Evolutionary conservation across 345 rosid species (phyloP).

Genomic region (Murraya paniculata): DNA sequence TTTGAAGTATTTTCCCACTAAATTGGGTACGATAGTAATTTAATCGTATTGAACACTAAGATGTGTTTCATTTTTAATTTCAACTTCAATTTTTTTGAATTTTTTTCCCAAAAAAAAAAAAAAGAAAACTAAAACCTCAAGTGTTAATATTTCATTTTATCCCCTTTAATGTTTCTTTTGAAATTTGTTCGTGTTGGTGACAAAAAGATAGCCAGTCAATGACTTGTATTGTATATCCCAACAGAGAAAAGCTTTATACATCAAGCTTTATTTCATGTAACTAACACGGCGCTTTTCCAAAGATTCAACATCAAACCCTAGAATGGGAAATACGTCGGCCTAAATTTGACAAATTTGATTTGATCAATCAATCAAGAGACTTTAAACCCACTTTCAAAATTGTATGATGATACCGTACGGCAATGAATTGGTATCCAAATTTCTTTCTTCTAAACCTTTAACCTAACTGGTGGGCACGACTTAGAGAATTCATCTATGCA

Average conservation of each 20-base stretch:
- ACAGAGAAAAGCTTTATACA: neutral
- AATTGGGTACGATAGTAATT: too few relatives aligned
- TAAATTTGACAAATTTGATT: constrained; percentile 11
- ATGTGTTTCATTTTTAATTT: too few relatives aligned
- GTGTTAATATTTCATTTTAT: neutral
- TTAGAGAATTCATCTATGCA: neutral
- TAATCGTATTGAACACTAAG: too few relatives aligned
- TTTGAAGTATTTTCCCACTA: too few relatives aligned
- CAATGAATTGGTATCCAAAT: neutral
- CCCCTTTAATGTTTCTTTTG: neutral
- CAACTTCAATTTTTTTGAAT: too few relatives aligned
- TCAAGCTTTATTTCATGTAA: neutral
- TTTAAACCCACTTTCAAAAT: neutral
- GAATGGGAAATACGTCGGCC: constrained; percentile 20
- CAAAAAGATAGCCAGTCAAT: neutral
- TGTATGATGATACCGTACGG: neutral
- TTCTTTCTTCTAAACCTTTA: neutral
- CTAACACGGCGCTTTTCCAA: neutral
- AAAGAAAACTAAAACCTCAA: too few relatives aligned
- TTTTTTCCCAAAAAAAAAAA: too few relatives aligned
- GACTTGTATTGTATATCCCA: neutral
- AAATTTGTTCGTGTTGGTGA: neutral
- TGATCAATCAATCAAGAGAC: neutral
- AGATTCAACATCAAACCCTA: neutral
- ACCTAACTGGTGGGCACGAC: neutral